Evolutionary conservation across 2,329 filamentous ascomycete genomes (phyloP), one percentile per base, ranked within the genome.

Genomic region (Sarocladiaceae sp.): DNA sequence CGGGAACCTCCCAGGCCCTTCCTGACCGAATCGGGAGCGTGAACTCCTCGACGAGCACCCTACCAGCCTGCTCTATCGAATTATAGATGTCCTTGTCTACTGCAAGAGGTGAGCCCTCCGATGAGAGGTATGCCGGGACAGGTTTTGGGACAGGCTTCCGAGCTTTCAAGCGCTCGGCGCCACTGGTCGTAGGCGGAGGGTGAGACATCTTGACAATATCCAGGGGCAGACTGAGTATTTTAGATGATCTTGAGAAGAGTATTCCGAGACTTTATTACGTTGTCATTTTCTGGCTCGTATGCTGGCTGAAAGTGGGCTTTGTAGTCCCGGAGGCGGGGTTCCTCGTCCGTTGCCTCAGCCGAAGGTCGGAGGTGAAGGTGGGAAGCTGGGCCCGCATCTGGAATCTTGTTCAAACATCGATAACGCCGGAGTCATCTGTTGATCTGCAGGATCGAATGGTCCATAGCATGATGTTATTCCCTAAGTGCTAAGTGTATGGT

Each of bases 11-110:
- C 83, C 84, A 93, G 1, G 87, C 85, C 48, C 71, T 72, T 1
- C 83, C 88, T 2, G 82, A 86, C 26, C 87, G 80, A 23, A 88
- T 85, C 0, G 85, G 82, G 21, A 93, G 68, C 2, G 74, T 76
- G 51, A 85, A 83, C 6, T 76, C 66, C 2, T 73, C 57, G 5
- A 69, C 26, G 1, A 71, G 53, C 1, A 61, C 54, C 0, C 74
- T 63, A 0, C 66, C 62, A 0, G 70, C 68, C 3, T 59, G 48
- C 29, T 80, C 76, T 16, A 91, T 76, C 2, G 77, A 70, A 3
- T 80, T 71, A 65, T 93, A 87, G 6, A 69, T 50, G 3, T 52
- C 46, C 43, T 61, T 61, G 52, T 76, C 64, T 9, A 74, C 68
- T 0, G 61, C 63, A 18, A 73, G 54, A 2, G 67, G 64, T 3